Evolutionary conservation across 148 eudicot genomes (phyloP).

Genomic region (Rhododendron molle): DNA sequence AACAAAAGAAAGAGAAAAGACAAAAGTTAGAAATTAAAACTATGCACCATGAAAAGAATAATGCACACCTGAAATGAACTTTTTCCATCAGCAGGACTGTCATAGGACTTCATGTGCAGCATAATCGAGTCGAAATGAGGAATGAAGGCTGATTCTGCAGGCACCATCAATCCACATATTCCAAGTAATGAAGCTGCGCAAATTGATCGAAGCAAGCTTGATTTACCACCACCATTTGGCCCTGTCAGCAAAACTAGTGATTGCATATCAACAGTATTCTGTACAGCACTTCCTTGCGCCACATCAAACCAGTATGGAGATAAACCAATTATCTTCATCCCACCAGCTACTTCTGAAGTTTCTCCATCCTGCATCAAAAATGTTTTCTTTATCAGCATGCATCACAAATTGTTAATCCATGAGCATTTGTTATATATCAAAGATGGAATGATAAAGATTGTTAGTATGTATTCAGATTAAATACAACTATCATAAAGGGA

Average conservation of each 20-base stretch:
- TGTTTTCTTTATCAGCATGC: not conserved
- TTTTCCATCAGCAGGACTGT: slow-evolving; percentile 97
- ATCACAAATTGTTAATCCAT: not conserved
- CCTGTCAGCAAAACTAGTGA: slow-evolving; percentile 91
- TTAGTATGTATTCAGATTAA: not conserved
- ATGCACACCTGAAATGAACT: slow-evolving; percentile 97
- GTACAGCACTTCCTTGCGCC: slow-evolving; percentile 78
- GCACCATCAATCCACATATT: slow-evolving; percentile 95
- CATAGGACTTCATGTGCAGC: slow-evolving; percentile 97
- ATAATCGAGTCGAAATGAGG: slow-evolving; percentile 90
- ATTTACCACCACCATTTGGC: slow-evolving; percentile 98
- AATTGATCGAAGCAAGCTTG: slow-evolving; percentile 84
- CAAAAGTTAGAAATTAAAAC: not conserved
- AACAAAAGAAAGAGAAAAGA: not conserved
- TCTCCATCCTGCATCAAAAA: slow-evolving; percentile 39
- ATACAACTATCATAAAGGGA: not conserved
- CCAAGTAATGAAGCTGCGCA: slow-evolving; percentile 97
- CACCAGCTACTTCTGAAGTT: slow-evolving; percentile 22
- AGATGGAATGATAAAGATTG: not conserved
- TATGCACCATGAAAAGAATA: not conserved
- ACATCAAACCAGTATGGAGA: slow-evolving; percentile 93
- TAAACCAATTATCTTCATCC: slow-evolving; percentile 75
- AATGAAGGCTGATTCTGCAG: slow-evolving; percentile 81
- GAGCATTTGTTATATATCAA: not conserved
- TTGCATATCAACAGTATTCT: slow-evolving; percentile 69